Evolutionary conservation across 352 stramenopile genomes (phyloP).

Genomic region (Globisporangium solare): DNA sequence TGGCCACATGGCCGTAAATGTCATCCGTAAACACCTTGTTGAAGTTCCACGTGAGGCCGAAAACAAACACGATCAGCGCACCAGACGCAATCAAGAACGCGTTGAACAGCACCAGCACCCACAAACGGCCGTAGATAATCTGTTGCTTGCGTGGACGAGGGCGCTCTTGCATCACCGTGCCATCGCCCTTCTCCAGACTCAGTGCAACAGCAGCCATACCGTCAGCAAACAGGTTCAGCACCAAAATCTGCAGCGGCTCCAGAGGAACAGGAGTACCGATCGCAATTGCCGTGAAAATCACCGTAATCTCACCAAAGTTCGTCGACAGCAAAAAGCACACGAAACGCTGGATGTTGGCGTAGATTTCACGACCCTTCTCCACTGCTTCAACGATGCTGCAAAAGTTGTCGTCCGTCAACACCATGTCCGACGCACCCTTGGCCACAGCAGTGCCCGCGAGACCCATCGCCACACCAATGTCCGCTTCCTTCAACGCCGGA

Average conservation of each 20-base stretch:
- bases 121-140: conserved; percentile 58
- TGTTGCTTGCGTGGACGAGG: conserved; percentile 49
- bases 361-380: conserved; percentile 95
- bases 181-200: conserved; percentile 69
- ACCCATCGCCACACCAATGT: conserved; percentile 97
- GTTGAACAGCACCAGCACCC: conserved; percentile 54
- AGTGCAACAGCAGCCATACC: conserved; percentile 70
- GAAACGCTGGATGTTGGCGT: conserved; percentile 98
- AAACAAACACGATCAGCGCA: conserved; percentile 41
- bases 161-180: conserved; percentile 55
- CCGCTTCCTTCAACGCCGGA: conserved; percentile 93
- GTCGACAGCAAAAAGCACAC: conserved; percentile 97
- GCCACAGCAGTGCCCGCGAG: conserved; percentile 96
- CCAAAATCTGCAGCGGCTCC: conserved; percentile 96
- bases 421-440: conserved; percentile 98
- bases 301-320: conserved; percentile 93
- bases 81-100: conserved; percentile 43
- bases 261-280: conserved; percentile 76
- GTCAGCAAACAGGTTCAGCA: conserved; percentile 99
- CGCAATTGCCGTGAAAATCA: conserved; percentile 71
- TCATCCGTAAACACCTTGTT: conserved; percentile 36
- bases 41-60: conserved; percentile 77
- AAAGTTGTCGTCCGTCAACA: conserved; percentile 98
- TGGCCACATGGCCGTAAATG: conserved; percentile 49
- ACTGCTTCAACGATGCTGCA: conserved; percentile 96